Base-by-base conservation (phyloP, 805 yeast species). In the Metschnikowia picachoensis region DNA sequence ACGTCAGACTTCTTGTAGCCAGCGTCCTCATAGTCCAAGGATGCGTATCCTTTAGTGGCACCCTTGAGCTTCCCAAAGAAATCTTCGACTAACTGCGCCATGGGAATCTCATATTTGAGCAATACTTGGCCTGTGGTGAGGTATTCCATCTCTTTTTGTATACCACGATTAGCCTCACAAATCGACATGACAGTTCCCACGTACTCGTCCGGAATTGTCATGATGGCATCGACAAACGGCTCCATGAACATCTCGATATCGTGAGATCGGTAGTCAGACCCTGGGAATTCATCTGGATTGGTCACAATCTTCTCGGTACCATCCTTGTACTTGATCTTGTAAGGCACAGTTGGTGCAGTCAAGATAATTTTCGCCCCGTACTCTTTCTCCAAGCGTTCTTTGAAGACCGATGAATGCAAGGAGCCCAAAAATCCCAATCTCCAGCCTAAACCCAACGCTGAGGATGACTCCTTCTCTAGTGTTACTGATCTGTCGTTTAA, bases 391-490 rank as follows among this genome's bases (percentile, higher is more conserved):
- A 92, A 71, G 41, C 99, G 72, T 57, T 94, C 97, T 58, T 86
- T 85, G 66, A 92, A 92, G 1, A 92, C 97, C 9, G 95, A 85
- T 0, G 98, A 97, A 70, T 92, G 99, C 30, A 92, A 67, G 0
- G 97, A 88, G 0, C 99, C 99, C 29, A 92, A 68, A 61, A 92
- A 92, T 1, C 99, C 99, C 31, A 92, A 68, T 65, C 98, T 80
- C 99, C 99, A 92, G 31, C 99, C 99, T 59, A 91, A 94, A 0
- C 99, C 99, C 47, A 92, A 71, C 0, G 98, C 98, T 60, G 83
- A 86, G 0, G 97, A 91, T 0, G 96, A 87, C 58, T 92, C 97
- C 57, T 91, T 80, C 57, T 87, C 90, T 41, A 92, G 72, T 0
- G 94, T 81, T 2, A 94, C 98, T 1, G 96, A 85, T 57, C 97